phyloP scores from a whole-genome alignment of 1,139 yeast species.

The Kluyveromyces sp. region DNA sequence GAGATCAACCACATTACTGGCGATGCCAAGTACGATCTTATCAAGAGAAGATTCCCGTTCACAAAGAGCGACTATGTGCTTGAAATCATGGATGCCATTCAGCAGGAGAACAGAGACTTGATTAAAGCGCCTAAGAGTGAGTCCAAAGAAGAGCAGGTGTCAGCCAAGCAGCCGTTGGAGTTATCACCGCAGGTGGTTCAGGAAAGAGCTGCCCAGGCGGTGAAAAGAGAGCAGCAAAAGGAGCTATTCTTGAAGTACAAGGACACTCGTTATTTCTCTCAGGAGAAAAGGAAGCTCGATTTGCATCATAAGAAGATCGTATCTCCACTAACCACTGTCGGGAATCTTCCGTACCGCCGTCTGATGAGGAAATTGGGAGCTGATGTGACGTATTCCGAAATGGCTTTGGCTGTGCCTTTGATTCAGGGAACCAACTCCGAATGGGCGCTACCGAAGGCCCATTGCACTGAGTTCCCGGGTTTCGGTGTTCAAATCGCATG shows the following conservation, averaged over 20 bases:
- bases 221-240: constrained; percentile 34
- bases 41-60: constrained; percentile 56
- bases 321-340: constrained; percentile 95
- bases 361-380: constrained; percentile 89
- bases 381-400: constrained; percentile 88
- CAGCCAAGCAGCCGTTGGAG: too few species aligned
- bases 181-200: constrained; percentile 24
- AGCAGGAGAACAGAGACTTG: constrained; percentile 37
- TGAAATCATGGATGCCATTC: constrained; percentile 49
- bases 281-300: constrained; percentile 74
- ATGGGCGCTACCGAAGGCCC: constrained; percentile 97
- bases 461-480: constrained; percentile 71
- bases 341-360: constrained; percentile 90
- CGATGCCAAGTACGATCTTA: constrained; percentile 48
- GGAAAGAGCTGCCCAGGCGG: constrained; percentile 20
- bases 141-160: constrained; percentile 14
- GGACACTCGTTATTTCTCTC: constrained; percentile 70
- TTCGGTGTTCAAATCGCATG: constrained; percentile 94
- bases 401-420: constrained; percentile 81
- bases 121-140: constrained; percentile 26
- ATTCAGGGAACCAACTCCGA: constrained; percentile 87
- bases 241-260: constrained; percentile 46
- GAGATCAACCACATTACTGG: constrained; percentile 63
- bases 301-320: constrained; percentile 72
- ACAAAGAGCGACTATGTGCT: constrained; percentile 48